These are phyloP conservation scores for Hypoxylon sp. DNA, from an alignment of 2,329 filamentous ascomycete species.

Conservation along the genomic window DNA sequence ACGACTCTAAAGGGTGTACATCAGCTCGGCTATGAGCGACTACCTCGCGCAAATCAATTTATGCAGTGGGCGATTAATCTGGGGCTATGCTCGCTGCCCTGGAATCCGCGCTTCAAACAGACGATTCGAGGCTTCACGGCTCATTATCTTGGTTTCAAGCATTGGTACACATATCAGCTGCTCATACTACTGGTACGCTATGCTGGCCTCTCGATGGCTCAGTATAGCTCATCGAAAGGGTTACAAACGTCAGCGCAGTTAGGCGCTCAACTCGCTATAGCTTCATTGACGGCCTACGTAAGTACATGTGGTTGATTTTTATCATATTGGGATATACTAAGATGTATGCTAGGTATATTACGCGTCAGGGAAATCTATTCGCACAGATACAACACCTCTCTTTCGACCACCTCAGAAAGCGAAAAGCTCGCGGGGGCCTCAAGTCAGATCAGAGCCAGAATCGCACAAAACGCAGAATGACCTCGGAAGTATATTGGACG, in stretches of 20 bases:
- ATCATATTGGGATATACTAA: conserved; percentile 42
- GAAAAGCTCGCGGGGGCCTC: conserved; percentile 46
- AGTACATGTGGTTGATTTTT: conserved; percentile 49
- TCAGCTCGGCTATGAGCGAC: conserved; percentile 47
- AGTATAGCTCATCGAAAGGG: conserved; percentile 58
- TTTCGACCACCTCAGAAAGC: conserved; percentile 57
- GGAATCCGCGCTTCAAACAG: conserved; percentile 77
- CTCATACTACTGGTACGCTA: conserved; percentile 70
- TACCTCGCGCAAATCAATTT: conserved; percentile 60
- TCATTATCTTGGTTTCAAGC: conserved; percentile 71
- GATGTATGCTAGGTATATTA: conserved; percentile 60
- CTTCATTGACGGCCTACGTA: conserved; percentile 68
- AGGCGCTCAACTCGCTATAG: conserved; percentile 69
- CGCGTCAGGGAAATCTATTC: conserved; percentile 63
- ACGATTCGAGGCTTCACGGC: conserved; percentile 71
- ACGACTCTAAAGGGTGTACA: conserved; percentile 39
- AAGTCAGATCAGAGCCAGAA: conserved; percentile 54
- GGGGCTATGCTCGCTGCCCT: conserved; percentile 71
- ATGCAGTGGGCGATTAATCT: conserved; percentile 65
- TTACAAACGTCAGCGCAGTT: conserved; percentile 60
- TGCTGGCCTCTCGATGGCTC: conserved; percentile 61
- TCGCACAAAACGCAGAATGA: conserved; percentile 54
- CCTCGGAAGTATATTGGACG: conserved; percentile 50
- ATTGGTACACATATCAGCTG: conserved; percentile 77
- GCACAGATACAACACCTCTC: conserved; percentile 70